These are phyloP conservation scores for Exidia glandulosa DNA, from an alignment of 768 basidiomycete genomes.

Conservation along the genomic window DNA sequence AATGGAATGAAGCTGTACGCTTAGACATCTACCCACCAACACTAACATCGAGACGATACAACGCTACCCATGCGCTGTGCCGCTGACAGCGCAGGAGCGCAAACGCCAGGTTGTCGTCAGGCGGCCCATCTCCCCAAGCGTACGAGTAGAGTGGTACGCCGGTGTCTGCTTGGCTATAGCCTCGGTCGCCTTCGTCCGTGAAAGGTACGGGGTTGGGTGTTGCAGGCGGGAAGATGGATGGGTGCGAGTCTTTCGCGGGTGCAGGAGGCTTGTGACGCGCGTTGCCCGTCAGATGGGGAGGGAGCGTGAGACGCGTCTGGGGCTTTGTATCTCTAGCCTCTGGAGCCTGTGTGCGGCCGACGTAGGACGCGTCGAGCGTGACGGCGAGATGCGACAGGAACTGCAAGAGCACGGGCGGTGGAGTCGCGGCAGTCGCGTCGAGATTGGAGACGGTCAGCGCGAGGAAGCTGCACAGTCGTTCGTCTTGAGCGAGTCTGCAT, in stretches of 20 bases:
- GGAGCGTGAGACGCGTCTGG: slow-evolving; percentile 28
- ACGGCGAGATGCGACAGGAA: slow-evolving; percentile 65
- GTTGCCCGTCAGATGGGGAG: slow-evolving; percentile 21
- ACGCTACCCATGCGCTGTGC: slow-evolving; percentile 60
- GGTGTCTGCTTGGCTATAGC: slow-evolving; percentile 60
- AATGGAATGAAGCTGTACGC: not conserved
- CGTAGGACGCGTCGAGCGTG: slow-evolving; percentile 69
- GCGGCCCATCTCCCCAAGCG: slow-evolving; percentile 59
- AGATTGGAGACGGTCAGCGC: not conserved
- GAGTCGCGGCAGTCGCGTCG: not conserved
- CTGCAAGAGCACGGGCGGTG: slow-evolving; percentile 33
- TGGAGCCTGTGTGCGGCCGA: slow-evolving; percentile 38
- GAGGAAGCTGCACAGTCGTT: slow-evolving; percentile 12
- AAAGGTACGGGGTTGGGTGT: slow-evolving; percentile 80
- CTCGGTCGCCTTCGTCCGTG: slow-evolving; percentile 58
- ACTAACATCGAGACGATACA: slow-evolving; percentile 67
- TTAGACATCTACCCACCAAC: slow-evolving; percentile 50
- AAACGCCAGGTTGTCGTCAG: slow-evolving; percentile 40
- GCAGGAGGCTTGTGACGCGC: slow-evolving; percentile 24
- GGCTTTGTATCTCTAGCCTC: slow-evolving; percentile 14
- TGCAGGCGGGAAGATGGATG: slow-evolving; percentile 66
- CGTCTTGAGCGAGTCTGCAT: slow-evolving; percentile 34
- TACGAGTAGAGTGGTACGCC: slow-evolving; percentile 61
- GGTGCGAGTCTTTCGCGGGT: slow-evolving; percentile 22
- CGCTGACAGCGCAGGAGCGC: slow-evolving; percentile 52